Percentiles rank a stretch among this genome's conserved stretches.
These are phyloP conservation scores for Podaxis carcinomalis DNA, from an alignment of 768 basidiomycete genomes.

Conservation along the genomic window DNA sequence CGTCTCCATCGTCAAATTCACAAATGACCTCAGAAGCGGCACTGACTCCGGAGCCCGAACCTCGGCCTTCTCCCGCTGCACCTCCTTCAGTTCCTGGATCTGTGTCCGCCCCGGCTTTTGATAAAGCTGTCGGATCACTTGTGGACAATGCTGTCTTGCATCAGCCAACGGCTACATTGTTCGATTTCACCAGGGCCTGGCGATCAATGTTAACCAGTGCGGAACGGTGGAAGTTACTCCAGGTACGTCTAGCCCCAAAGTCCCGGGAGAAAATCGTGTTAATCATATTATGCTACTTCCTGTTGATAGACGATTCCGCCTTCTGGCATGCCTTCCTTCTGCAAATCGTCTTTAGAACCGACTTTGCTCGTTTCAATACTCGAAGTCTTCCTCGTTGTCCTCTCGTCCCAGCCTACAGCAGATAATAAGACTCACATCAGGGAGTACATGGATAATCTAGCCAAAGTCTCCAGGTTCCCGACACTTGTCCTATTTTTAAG, in stretches of 20 bases:
- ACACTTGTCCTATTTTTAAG: slow-evolving; percentile 65
- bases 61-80: not conserved
- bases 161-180: slow-evolving; percentile 41
- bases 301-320: slow-evolving; percentile 49
- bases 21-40: not conserved
- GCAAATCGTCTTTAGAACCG: slow-evolving; percentile 70
- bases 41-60: not conserved
- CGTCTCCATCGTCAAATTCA: not conserved
- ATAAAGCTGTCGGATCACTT: not conserved
- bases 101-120: not conserved
- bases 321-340: slow-evolving; percentile 51
- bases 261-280: not conserved
- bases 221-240: slow-evolving; percentile 55
- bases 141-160: not conserved
- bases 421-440: slow-evolving; percentile 23
- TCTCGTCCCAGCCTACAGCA: slow-evolving; percentile 16
- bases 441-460: slow-evolving; percentile 50
- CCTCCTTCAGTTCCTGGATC: not conserved
- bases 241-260: slow-evolving; percentile 29
- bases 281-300: not conserved
- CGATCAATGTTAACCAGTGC: slow-evolving; percentile 31
- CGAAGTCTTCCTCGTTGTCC: slow-evolving; percentile 37
- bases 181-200: slow-evolving; percentile 66
- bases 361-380: slow-evolving; percentile 55
- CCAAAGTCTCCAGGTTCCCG: slow-evolving; percentile 54